Evolutionary conservation across 768 basidiomycete species (phyloP).

Genomic region (Termitomyces sp.): DNA sequence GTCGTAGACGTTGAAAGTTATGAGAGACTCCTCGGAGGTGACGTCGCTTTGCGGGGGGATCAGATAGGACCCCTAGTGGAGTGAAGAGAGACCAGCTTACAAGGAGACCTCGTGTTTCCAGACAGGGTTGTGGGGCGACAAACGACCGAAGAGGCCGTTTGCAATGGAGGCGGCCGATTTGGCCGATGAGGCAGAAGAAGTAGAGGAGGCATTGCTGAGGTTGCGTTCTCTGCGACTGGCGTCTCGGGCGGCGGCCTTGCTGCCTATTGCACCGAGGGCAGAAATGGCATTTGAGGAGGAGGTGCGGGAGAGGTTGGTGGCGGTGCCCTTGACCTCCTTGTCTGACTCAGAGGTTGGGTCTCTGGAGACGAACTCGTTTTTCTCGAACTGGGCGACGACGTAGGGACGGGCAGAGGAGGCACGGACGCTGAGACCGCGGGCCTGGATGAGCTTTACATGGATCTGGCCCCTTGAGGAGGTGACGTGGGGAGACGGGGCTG

Average conservation of each 20-base stretch:
- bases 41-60: slow-evolving; percentile 66
- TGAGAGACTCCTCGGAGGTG: slow-evolving; percentile 76
- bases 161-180: slow-evolving; percentile 17
- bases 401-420: slow-evolving; percentile 71
- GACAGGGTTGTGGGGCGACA: slow-evolving; percentile 82
- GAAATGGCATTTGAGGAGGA: slow-evolving; percentile 60
- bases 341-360: slow-evolving; percentile 82
- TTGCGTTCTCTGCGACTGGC: too few relatives aligned
- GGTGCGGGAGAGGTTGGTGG: slow-evolving; percentile 46
- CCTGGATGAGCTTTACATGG: slow-evolving; percentile 93
- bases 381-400: slow-evolving; percentile 96
- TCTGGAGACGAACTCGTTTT: slow-evolving; percentile 95
- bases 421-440: slow-evolving; percentile 73
- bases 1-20: slow-evolving; percentile 92
- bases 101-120: slow-evolving; percentile 99
- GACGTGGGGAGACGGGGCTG: slow-evolving; percentile 25
- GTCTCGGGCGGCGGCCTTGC: slow-evolving; percentile 37
- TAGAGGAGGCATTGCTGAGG: slow-evolving; percentile 38
- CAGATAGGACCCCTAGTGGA: not conserved
- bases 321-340: slow-evolving; percentile 84
- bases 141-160: slow-evolving; percentile 53
- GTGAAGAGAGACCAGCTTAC: slow-evolving; percentile 50
- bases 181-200: slow-evolving; percentile 31
- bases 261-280: slow-evolving; percentile 59
- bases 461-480: slow-evolving; percentile 63